A percentile compares a stretch with the other conserved stretches of the same genome.
phyloP scores from a whole-genome alignment of 345 rosid species.

The Iberis pinnata region DNA sequence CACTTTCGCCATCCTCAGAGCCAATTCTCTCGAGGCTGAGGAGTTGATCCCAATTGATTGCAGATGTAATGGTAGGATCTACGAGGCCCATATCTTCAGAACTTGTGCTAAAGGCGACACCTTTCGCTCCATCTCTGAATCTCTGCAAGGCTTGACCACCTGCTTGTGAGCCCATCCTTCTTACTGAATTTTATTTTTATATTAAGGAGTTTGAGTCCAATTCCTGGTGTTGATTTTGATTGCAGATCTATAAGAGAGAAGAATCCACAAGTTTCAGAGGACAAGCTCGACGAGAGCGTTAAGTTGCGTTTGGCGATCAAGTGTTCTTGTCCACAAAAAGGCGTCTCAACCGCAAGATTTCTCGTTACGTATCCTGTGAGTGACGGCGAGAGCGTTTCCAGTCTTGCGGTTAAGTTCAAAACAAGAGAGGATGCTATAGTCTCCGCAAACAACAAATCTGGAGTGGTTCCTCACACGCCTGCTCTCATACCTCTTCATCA shows the following conservation, averaged over 20 bases:
- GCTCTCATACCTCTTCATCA: constrained; percentile 55
- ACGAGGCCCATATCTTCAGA: constrained; percentile 46
- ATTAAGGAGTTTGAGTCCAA: not conserved
- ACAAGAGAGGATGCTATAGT: constrained; percentile 55
- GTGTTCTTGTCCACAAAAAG: constrained; percentile 50
- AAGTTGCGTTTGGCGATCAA: constrained; percentile 45
- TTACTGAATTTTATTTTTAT: not conserved
- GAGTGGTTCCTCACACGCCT: constrained; percentile 40
- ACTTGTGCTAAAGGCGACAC: constrained; percentile 54
- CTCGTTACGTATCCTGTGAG: constrained; percentile 58
- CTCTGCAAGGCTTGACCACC: constrained; percentile 64
- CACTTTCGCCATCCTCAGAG: constrained; percentile 54
- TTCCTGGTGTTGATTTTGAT: not conserved
- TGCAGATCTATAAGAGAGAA: constrained; percentile 41
- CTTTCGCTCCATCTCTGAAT: constrained; percentile 47
- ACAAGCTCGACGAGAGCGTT: constrained; percentile 37
- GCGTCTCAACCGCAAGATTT: constrained; percentile 33
- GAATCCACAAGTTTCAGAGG: constrained; percentile 45
- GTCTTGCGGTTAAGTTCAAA: constrained; percentile 52
- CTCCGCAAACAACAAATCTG: constrained; percentile 47
- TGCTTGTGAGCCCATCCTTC: constrained; percentile 29
- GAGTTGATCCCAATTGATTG: constrained; percentile 56
- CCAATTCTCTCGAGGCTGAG: constrained; percentile 29
- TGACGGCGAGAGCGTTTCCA: constrained; percentile 46
- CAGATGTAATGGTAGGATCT: constrained; percentile 48